Percentiles rank a stretch among this genome's conserved stretches.
These are phyloP conservation scores for Salvia hispanica DNA, from an alignment of 257 asterid species.

Conservation along the genomic window DNA sequence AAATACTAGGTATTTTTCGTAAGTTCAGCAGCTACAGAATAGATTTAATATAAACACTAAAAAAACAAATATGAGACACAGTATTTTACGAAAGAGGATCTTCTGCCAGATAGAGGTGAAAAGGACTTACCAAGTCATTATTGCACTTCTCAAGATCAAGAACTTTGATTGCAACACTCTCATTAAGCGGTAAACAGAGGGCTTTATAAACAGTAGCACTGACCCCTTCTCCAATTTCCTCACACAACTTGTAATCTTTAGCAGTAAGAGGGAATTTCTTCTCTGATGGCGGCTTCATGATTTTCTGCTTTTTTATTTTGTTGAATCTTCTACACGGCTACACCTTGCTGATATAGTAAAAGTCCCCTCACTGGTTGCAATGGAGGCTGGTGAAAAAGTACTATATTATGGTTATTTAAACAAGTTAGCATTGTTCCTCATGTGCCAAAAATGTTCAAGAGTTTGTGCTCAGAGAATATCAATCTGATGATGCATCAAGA, in stretches of 20 bases:
- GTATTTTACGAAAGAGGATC: neutral
- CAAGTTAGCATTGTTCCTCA: slow-evolving; percentile 40
- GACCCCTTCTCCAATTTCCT: slow-evolving; percentile 99
- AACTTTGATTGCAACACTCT: slow-evolving; percentile 92
- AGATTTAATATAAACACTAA: neutral
- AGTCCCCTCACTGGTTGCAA: slow-evolving; percentile 27
- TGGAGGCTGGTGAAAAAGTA: slow-evolving; percentile 28
- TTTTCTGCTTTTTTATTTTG: slow-evolving; percentile 37
- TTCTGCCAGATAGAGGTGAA: slow-evolving; percentile 19
- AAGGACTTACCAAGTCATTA: slow-evolving; percentile 82
- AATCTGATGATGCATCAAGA: slow-evolving; percentile 6
- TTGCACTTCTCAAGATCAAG: slow-evolving; percentile 97
- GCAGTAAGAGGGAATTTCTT: slow-evolving; percentile 79
- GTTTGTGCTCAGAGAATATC: slow-evolving; percentile 19
- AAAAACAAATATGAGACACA: slow-evolving; percentile 3
- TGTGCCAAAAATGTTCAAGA: slow-evolving; percentile 27
- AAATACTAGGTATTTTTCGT: slow-evolving; percentile 9
- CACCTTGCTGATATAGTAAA: slow-evolving; percentile 35
- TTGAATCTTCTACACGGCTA: slow-evolving; percentile 34
- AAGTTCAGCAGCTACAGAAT: slow-evolving; percentile 3
- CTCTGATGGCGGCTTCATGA: slow-evolving; percentile 53
- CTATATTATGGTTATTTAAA: slow-evolving; percentile 37
- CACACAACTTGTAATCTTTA: slow-evolving; percentile 67
- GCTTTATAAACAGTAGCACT: slow-evolving; percentile 95
- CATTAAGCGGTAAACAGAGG: slow-evolving; percentile 74